Conservation (phyloP, 2,329 filamentous ascomycete genomes). For the Pseudophaeomoniella oleicola region DNA sequence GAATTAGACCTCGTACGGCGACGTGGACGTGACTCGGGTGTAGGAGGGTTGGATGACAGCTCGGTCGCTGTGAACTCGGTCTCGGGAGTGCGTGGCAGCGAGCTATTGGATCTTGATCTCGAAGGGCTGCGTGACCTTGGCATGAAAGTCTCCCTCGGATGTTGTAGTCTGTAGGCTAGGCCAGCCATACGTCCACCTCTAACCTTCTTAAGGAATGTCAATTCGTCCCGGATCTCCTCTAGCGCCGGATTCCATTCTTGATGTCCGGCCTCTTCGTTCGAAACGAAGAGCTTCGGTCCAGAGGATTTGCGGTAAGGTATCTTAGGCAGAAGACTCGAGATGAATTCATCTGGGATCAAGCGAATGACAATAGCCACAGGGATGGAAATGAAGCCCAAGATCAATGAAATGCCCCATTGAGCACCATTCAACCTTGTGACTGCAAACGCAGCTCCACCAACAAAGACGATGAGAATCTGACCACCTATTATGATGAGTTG, state of each 20-base stretch:
- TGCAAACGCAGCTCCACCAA: constrained; percentile 40
- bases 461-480: constrained; percentile 43
- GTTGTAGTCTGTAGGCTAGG: constrained; percentile 46
- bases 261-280: constrained; percentile 25
- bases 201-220: constrained; percentile 48
- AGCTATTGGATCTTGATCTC: constrained; percentile 22
- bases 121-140: constrained; percentile 16
- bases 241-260: constrained; percentile 46
- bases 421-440: constrained; percentile 33
- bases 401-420: constrained; percentile 41
- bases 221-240: constrained; percentile 48
- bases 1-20: constrained; percentile 46
- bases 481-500: constrained; percentile 42
- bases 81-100: constrained; percentile 28
- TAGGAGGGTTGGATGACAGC: constrained; percentile 9
- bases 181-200: constrained; percentile 47
- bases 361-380: constrained; percentile 36
- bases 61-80: constrained; percentile 22
- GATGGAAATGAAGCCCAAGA: constrained; percentile 33
- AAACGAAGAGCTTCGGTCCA: constrained; percentile 16
- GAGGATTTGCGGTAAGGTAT: constrained; percentile 8
- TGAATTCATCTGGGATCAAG: constrained; percentile 35
- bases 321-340: constrained; percentile 26
- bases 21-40: constrained; percentile 34
- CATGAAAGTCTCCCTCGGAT: constrained; percentile 38